Evolutionary conservation across 305 asterid genomes (phyloP).

Genomic region (Petunia hybrid): DNA sequence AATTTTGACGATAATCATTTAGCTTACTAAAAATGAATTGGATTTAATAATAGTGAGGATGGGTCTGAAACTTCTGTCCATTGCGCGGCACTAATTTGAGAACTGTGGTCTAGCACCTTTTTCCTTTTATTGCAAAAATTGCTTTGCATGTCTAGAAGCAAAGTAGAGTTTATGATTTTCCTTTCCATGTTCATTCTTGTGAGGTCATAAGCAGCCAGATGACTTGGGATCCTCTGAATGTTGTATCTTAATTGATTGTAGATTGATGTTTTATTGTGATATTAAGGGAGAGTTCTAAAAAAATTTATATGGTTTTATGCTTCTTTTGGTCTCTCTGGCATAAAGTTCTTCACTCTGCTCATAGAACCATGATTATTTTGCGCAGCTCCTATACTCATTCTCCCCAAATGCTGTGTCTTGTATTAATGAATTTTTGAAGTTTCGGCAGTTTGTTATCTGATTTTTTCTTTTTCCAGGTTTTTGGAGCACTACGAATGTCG

Average conservation of each 20-base stretch:
- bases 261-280: slow-evolving; percentile 4
- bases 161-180: background rate
- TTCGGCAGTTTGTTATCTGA: slow-evolving; percentile 32
- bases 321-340: background rate
- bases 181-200: slow-evolving; percentile 11
- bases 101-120: slow-evolving; percentile 10
- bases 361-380: background rate
- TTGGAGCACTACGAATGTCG: slow-evolving; percentile 99
- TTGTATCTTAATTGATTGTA: slow-evolving; percentile 4
- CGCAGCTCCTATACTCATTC: slow-evolving; percentile 21
- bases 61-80: background rate
- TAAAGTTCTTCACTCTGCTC: slow-evolving; percentile 1
- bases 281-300: slow-evolving; percentile 1
- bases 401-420: background rate
- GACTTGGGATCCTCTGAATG: slow-evolving; percentile 18
- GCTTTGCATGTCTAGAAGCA: slow-evolving; percentile 8
- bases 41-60: background rate
- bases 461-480: slow-evolving; percentile 64
- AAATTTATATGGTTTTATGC: slow-evolving; percentile 16
- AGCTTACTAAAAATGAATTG: background rate
- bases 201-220: slow-evolving; percentile 22
- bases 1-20: background rate
- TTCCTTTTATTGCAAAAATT: background rate
- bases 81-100: background rate
- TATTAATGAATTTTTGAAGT: slow-evolving; percentile 18